Base-by-base conservation (phyloP, 345 rosid species). In the Pistacia vera region DNA sequence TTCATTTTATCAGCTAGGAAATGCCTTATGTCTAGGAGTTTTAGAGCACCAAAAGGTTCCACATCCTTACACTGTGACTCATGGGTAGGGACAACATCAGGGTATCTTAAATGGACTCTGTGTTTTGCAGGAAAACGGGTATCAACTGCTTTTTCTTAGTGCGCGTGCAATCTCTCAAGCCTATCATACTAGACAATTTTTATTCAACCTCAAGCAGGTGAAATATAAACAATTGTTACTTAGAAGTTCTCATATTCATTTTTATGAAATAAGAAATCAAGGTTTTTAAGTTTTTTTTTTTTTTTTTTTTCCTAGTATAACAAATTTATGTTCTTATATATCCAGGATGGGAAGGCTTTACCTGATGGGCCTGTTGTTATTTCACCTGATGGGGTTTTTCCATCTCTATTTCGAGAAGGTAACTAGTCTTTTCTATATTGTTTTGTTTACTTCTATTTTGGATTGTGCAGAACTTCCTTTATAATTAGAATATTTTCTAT, bases 151-250 rank as follows among this genome's bases (percentile, higher is more conserved):
- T 58, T 96, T 93, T 74, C 87, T 96, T 20, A 96, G 99, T 76
- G 99, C 99, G 18, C 98, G 99, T 4, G 93, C 99, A 30, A 96
- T 96, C 75, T 87, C 97, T 73, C 99, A 96, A 83, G 98, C 99
- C 33, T 89, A 95, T 72, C 81, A 76, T 71, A 96, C 99, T 28
- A 87, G 99, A 80, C 93, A 85, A 75, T 96, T 96, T 75, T 83
- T 96, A 62, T 63, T 92, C 82, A 93, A 91, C 80, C 92, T 96
- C 78, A 93, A 90, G 85, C 99, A 96, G 97, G 99, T 96, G 79
- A 76, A 55, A 61, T 28, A 13, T 49, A 36, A 41, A 5, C 44
- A 68, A 48, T 70, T 60, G 56, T 60, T 57, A 7, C 46, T 63
- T 56, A 44, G 33, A 30, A 30, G 60, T 75, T 71, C 48, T 36